Evolutionary conservation across 2,329 filamentous ascomycete genomes (phyloP), one percentile per base, ranked within the genome.

Genomic region (Epichloe bromicola): DNA sequence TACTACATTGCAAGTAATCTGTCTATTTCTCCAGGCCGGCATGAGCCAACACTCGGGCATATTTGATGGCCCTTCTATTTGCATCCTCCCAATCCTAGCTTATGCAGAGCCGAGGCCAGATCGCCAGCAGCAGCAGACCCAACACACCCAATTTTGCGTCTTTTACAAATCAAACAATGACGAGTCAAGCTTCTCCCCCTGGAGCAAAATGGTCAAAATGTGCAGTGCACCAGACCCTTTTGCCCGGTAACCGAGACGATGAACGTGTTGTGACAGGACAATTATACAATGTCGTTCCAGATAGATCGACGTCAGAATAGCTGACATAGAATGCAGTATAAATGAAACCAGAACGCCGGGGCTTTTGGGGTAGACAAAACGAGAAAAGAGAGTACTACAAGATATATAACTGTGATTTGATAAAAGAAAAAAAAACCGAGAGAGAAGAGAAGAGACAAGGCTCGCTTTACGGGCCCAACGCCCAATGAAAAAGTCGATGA

Each of bases 401-500:
- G 43, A 50, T 40, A 19, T 49, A 36, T 37, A 42, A 15, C 8
- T 19, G 38, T 40, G 11, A 19, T 19, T 30, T n/a, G 36, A n/a
- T 23, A 10, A 15, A 26, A 14, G 3, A 43, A 30, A 14, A 6
- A 43, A 30, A 6, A 44, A 44, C 33, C 8, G 15, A 44, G 20
- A 12, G 17, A 6, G 5, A 23, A 15, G 10, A 8, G 20, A 46
- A 15, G 40, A 23, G 19, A 19, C 8, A 38, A 39, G 42, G 26
- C 23, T 48, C 39, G 30, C 49, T 51, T 42, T n/a, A 17, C 44
- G 52, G 54, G 46, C 53, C 48, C 51, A 63, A 64, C 61, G 59
- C 62, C 62, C 62, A 7, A 48, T 46, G 39, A 49, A 50, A 55
- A 55, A 38, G 39, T 43, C 43, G 15, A 19, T 43, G 48, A 58